Base-by-base conservation (phyloP, 371 early-diverging fungal genomes). In the Mucor ambiguus region DNA sequence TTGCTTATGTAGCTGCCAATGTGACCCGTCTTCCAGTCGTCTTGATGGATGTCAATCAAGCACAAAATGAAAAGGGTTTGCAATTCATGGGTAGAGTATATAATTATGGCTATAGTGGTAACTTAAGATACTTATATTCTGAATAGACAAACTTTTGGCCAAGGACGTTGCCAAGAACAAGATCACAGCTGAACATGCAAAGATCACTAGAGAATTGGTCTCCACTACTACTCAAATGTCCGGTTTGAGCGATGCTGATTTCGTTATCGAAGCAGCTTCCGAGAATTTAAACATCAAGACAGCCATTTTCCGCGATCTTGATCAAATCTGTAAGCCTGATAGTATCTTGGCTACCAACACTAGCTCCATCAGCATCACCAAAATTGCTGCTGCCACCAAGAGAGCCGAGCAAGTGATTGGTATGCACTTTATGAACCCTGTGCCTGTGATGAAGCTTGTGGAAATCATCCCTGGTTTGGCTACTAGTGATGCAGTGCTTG, bases 401-500 rank as follows among this genome's bases (percentile, higher is more conserved):
- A 83, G 89, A 8, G 92, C 95, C n/a, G 91, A 93, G 43, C 79
- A 91, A 72, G 93, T 95, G 35, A 90, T 95, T 74, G 95, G 94
- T 46, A 94, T 95, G 93, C 95, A 94, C 71, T 95, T 95, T 70
- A 94, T 95, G 94, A 95, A 95, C 78, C 93, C 95, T 35, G 98
- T 98, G 18, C 98, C 98, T 5, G 95, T 98, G 58, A 98, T 98
- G 98, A 94, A 95, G 80, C 82, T 97, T 28, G 98, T 98, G 2
- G 98, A 98, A 77, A 90, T 98, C 67, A 98, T 98, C 70, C 95
- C 98, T 9, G 97, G 97, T 22, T 73, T 97, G 63, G 93, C 92
- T 37, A 98, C 98, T 6, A 83, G 85, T 22, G 61, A 74, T 35
- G 77, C 81, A 28, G 95, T 96, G 16, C 75, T 95, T 41, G 72